These are phyloP conservation scores for Niebla homalea DNA, from an alignment of 495 filamentous ascomycete species.

Conservation along the genomic window DNA sequence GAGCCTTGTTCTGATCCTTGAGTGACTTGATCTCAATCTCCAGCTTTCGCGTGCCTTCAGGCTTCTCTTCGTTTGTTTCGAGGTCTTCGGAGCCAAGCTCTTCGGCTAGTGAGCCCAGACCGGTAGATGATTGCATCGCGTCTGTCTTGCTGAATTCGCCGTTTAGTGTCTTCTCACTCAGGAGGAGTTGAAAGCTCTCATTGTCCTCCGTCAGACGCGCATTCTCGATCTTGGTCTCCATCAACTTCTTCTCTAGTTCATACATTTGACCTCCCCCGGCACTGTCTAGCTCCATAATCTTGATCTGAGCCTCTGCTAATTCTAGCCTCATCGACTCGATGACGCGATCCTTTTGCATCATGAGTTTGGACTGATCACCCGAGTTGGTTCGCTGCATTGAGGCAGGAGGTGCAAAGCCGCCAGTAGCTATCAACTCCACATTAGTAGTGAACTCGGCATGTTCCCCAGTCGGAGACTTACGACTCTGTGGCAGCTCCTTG, in stretches of 20 bases:
- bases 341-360: slow-evolving; percentile 89
- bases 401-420: slow-evolving; percentile 72
- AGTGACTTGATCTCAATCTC: slow-evolving; percentile 68
- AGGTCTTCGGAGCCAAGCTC: slow-evolving; percentile 56
- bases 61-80: slow-evolving; percentile 38
- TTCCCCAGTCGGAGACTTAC: slow-evolving; percentile 35
- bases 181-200: slow-evolving; percentile 88
- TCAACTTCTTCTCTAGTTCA: slow-evolving; percentile 74
- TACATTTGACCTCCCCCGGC: slow-evolving; percentile 70
- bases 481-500: slow-evolving; percentile 50
- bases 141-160: slow-evolving; percentile 83
- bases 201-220: slow-evolving; percentile 96
- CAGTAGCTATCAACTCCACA: slow-evolving; percentile 31
- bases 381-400: slow-evolving; percentile 69
- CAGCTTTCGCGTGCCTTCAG: slow-evolving; percentile 48
- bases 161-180: slow-evolving; percentile 85
- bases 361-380: slow-evolving; percentile 69
- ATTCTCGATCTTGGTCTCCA: slow-evolving; percentile 87
- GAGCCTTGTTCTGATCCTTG: slow-evolving; percentile 90
- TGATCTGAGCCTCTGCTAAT: slow-evolving; percentile 88
- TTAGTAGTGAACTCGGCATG: background rate
- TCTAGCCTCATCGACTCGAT: slow-evolving; percentile 87
- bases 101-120: slow-evolving; percentile 62
- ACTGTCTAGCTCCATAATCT: slow-evolving; percentile 88
- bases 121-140: slow-evolving; percentile 48